These are phyloP conservation scores for Fusarium metavorans DNA, from an alignment of 2,329 filamentous ascomycete genomes.

Conservation along the genomic window DNA sequence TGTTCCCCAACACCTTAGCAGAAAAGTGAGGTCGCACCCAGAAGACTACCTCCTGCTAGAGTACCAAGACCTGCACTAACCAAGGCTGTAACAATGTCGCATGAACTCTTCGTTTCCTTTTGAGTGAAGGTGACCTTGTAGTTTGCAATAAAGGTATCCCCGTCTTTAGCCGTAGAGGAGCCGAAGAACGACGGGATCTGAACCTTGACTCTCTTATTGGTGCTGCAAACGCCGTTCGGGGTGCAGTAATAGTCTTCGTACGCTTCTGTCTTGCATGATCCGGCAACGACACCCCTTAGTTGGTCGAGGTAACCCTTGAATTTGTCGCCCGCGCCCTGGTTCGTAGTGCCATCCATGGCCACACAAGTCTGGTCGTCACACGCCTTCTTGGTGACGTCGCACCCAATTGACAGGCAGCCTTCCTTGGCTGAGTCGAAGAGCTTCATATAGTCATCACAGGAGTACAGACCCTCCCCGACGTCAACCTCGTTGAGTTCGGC, in stretches of 20 bases:
- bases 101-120: not conserved
- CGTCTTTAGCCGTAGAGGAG: not conserved
- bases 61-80: not conserved
- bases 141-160: not conserved
- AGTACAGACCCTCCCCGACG: not conserved
- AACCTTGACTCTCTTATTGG: not conserved
- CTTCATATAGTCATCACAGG: not conserved
- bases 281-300: not conserved
- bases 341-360: not conserved
- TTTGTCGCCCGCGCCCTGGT: not conserved
- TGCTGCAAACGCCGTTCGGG: not conserved
- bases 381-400: not conserved
- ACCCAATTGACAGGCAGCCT: not conserved
- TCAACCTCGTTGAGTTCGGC: not conserved
- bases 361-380: not conserved
- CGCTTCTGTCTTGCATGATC: not conserved
- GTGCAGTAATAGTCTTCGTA: not conserved
- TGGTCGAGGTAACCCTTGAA: not conserved
- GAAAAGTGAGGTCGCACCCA: not conserved
- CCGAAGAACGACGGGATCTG: not conserved
- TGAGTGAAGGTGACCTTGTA: not conserved
- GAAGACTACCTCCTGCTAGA: not conserved
- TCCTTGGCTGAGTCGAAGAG: not conserved
- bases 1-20: not conserved
- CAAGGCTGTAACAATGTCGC: not conserved